Evolutionary conservation across 768 basidiomycete species (phyloP), one percentile per base, ranked within the genome.

Genomic region (Grammothele lineata): DNA sequence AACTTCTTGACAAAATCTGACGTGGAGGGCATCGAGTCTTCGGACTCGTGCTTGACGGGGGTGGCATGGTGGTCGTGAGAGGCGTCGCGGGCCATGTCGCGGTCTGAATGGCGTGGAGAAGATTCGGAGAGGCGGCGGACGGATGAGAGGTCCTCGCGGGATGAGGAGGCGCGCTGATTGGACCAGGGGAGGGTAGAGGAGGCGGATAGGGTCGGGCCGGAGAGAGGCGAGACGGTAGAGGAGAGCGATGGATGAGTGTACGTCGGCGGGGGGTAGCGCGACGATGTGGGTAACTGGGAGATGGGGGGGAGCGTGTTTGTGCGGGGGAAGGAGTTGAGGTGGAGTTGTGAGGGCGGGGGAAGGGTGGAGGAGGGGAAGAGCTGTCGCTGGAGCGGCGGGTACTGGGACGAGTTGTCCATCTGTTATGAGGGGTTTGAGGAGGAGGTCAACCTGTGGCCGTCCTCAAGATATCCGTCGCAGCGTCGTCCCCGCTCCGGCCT

Each of bases 1-100:
- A 95, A 70, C 64, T 93, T 94, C 72, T 93, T 93, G 55, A 94
- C 92, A 63, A 95, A 95, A 67, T 94, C 92, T 57, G 82, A 85
- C 25, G 92, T 87, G n/a, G 85, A 80, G 1, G 89, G 85, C 87
- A 90, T 85, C 47, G 74, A 72, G 59, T 90, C 88, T 48, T 90
- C 88, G 9, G 48, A 40, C 30, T 75, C 75, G 25, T 69, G 69
- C 47, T 62, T 45, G 19, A 62, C 57, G 22, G 42, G 37, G 21
- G 48, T 42, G 18, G 50, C 37, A 34, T 42, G 47, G 24, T 51
- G 47, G 15, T 55, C 44, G 34, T 48, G 51, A 25, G 53, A 36
- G 50, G 59, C 25, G 36, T 63, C 62, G 50, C 55, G 56, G 9
- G 57, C 55, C 47, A 54, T 53, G 33, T 50, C 55, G 36, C 57